Percentiles rank a stretch among this genome's conserved stretches.
Evolutionary conservation across 257 asterid genomes (phyloP).

Genomic region (Solanum pinnatisectum): DNA sequence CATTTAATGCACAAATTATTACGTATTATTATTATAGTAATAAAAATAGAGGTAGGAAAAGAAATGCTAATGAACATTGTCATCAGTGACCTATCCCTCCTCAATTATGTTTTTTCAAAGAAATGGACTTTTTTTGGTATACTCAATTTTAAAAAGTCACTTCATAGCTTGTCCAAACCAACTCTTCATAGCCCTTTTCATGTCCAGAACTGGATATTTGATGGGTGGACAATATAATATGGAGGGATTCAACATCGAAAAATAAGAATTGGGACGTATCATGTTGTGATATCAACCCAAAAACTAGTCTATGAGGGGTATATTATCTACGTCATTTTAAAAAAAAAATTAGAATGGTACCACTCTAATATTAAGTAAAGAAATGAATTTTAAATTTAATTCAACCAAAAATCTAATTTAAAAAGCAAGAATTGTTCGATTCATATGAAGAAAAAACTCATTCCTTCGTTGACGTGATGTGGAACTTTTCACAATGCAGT

Average conservation of each 20-base stretch:
- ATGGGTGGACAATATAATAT: no score
- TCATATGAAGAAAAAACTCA: neutral
- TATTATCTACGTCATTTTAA: neutral
- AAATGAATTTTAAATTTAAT: neutral
- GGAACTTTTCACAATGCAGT: neutral
- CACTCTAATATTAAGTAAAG: no score
- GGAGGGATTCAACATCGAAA: neutral
- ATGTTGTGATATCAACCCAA: neutral
- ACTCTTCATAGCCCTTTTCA: neutral
- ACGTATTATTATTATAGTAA: neutral
- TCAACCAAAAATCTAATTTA: fast-evolving
- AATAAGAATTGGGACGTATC: neutral
- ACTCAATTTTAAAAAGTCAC: neutral
- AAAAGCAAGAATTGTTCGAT: neutral
- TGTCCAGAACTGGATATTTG: no score
- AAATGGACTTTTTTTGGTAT: neutral
- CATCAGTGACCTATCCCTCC: neutral
- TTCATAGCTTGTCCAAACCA: neutral
- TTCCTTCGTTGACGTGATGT: neutral
- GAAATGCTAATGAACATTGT: neutral
- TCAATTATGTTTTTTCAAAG: neutral
- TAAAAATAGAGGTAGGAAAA: neutral
- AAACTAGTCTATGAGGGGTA: neutral
- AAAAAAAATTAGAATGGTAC: neutral
- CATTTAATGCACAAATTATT: neutral